Evolutionary conservation across 345 rosid species (phyloP).

Genomic region (Eucalyptus polyanthemos): DNA sequence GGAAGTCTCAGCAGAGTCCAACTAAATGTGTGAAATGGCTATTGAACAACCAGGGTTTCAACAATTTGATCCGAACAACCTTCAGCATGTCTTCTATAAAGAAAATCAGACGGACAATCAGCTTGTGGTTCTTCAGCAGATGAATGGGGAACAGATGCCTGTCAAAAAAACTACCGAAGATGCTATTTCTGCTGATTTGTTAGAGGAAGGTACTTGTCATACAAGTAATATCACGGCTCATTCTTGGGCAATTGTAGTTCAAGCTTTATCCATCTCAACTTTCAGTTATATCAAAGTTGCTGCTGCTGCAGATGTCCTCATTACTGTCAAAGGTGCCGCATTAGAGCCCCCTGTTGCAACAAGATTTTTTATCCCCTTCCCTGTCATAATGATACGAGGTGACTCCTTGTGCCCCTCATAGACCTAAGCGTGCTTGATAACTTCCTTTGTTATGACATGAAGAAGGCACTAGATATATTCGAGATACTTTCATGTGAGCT

Average conservation of each 20-base stretch:
- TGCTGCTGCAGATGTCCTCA: too few relatives aligned
- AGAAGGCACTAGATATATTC: too few relatives aligned
- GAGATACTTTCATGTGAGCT: too few relatives aligned
- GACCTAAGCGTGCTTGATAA: too few relatives aligned
- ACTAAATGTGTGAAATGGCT: not conserved
- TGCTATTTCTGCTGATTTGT: not conserved
- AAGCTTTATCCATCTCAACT: too few relatives aligned
- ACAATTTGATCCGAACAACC: not conserved
- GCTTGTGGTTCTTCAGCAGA: not conserved
- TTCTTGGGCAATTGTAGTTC: not conserved
- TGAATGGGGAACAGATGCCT: not conserved
- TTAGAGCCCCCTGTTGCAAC: too few relatives aligned
- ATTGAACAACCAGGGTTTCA: constrained; percentile 14
- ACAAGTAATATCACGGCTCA: constrained; percentile 24
- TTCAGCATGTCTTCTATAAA: not conserved
- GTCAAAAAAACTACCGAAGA: not conserved
- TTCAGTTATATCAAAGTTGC: too few relatives aligned
- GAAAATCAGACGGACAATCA: not conserved
- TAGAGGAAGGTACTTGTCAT: constrained; percentile 38
- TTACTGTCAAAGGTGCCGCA: too few relatives aligned
- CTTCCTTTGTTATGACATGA: too few relatives aligned
- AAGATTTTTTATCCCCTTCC: too few relatives aligned
- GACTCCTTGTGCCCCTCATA: too few relatives aligned
- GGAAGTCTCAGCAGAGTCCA: not conserved
- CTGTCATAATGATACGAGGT: too few relatives aligned